Conservation (phyloP, 2,329 filamentous ascomycete species). For the Thielaviopsis ethacetica region DNA sequence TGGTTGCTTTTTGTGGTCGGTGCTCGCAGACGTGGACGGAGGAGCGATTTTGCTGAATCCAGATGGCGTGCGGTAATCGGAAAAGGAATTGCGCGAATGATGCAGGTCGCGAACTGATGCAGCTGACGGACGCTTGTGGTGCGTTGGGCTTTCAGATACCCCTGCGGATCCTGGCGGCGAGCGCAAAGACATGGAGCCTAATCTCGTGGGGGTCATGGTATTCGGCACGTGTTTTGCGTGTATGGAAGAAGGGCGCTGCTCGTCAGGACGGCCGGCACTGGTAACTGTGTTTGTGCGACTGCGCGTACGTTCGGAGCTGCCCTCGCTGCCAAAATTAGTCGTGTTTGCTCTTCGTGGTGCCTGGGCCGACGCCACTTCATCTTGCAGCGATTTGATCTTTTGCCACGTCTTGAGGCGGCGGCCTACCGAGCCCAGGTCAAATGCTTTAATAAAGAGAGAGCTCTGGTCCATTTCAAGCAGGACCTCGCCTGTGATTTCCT, state of each 20-base stretch:
- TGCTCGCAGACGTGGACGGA: constrained; percentile 17
- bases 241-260: constrained; percentile 29
- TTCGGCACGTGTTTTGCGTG: constrained; percentile 33
- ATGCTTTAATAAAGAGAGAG: constrained; percentile 87
- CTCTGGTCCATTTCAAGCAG: constrained; percentile 89
- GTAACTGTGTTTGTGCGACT: constrained; percentile 44
- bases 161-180: constrained; percentile 12
- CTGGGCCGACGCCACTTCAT: constrained; percentile 49
- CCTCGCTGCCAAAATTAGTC: constrained; percentile 38
- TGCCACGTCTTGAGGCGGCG: constrained; percentile 88
- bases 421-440: constrained; percentile 82
- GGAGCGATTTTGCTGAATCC: constrained; percentile 56
- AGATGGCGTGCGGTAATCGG: constrained; percentile 46
- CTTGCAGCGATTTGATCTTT: constrained; percentile 81
- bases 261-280: constrained; percentile 24
- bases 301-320: constrained; percentile 38
- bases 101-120: constrained; percentile 69
- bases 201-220: constrained; percentile 30
- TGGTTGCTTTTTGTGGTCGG: constrained; percentile 43
- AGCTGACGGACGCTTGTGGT: constrained; percentile 49
- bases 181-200: constrained; percentile 17
- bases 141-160: constrained; percentile 29
- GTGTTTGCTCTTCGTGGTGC: constrained; percentile 35
- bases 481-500: constrained; percentile 91
- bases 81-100: constrained; percentile 42